Conservation (phyloP, 2,329 filamentous ascomycete genomes). For the Claviceps sp. region DNA sequence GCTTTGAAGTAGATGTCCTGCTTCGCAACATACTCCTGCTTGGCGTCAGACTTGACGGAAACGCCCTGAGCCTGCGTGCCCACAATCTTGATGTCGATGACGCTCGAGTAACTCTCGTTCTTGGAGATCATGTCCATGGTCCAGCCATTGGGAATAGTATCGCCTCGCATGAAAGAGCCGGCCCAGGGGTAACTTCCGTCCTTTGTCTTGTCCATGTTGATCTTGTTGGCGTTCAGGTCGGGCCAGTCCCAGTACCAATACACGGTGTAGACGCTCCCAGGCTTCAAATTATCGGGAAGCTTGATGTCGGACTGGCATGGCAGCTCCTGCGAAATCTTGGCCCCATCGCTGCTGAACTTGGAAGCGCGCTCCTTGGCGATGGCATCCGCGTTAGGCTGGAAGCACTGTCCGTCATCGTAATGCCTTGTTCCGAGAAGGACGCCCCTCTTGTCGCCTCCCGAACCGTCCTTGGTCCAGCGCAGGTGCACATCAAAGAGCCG, state of each 20-base stretch:
- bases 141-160: conserved; percentile 24
- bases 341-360: conserved; percentile 38
- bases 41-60: conserved; percentile 11
- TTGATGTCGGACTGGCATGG: conserved; percentile 73
- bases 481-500: conserved; percentile 53
- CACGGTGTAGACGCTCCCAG: conserved; percentile 57
- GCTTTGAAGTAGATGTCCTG: conserved; percentile 30
- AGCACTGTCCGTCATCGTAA: conserved; percentile 86
- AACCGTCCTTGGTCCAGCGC: conserved; percentile 66
- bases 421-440: conserved; percentile 61
- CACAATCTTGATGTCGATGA: conserved; percentile 26
- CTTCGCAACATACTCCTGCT: conserved; percentile 18
- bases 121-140: conserved; percentile 19
- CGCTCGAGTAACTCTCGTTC: conserved; percentile 29
- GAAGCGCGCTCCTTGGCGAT: conserved; percentile 48
- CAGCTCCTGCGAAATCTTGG: conserved; percentile 43
- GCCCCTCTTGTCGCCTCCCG: conserved; percentile 68
- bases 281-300: conserved; percentile 52
- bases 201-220: conserved; percentile 25
- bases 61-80: conserved; percentile 12
- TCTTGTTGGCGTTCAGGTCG: conserved; percentile 33
- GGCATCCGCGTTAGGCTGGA: conserved; percentile 52
- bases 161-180: conserved; percentile 25
- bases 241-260: conserved; percentile 99
- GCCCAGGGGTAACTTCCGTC: conserved; percentile 29